Conservation (phyloP, 2,329 filamentous ascomycete genomes). For the Alternaria gaisen region DNA sequence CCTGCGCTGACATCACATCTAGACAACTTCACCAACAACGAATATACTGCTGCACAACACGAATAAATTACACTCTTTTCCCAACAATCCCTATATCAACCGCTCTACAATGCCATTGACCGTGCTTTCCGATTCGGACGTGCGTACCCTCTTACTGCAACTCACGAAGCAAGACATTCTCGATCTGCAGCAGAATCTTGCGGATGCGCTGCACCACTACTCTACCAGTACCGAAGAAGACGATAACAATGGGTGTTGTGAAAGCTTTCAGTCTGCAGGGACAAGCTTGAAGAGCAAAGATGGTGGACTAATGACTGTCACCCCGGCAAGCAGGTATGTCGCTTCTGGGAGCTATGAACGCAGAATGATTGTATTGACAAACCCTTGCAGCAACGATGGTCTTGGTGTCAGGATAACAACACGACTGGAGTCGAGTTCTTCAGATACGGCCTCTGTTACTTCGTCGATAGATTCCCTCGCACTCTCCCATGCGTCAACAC, state of each 20-base stretch:
- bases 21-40: neutral
- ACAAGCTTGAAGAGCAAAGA: slow-evolving; percentile 68
- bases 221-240: slow-evolving; percentile 68
- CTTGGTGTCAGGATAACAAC: slow-evolving; percentile 73
- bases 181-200: slow-evolving; percentile 65
- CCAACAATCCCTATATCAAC: accelerated
- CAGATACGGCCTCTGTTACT: slow-evolving; percentile 40
- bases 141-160: slow-evolving; percentile 64
- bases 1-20: slow-evolving; percentile 14
- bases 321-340: slow-evolving; percentile 64
- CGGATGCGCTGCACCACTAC: slow-evolving; percentile 70
- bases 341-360: neutral
- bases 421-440: slow-evolving; percentile 49
- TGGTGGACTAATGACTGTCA: slow-evolving; percentile 71
- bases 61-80: neutral
- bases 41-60: neutral
- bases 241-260: slow-evolving; percentile 63
- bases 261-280: slow-evolving; percentile 68
- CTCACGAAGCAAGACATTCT: slow-evolving; percentile 66
- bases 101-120: slow-evolving; percentile 65
- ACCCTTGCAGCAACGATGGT: slow-evolving; percentile 58
- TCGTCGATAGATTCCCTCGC: slow-evolving; percentile 47
- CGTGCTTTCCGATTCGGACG: slow-evolving; percentile 65
- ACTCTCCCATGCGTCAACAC: slow-evolving; percentile 29
- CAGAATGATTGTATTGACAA: neutral